Base-by-base conservation (phyloP, 805 yeast genomes). In the Priceomyces melissophilus region DNA sequence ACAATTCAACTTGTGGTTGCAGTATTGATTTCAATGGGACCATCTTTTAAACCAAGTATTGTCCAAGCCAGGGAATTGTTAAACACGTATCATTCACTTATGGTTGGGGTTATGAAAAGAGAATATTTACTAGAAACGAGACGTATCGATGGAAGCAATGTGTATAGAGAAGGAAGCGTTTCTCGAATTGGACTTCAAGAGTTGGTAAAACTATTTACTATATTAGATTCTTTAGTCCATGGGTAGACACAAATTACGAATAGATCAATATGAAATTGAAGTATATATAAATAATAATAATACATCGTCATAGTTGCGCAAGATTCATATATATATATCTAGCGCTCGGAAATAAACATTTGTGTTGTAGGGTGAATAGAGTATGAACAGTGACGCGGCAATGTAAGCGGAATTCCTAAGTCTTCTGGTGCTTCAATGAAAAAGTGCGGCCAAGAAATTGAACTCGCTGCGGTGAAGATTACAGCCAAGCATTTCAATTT, bases 1-100 rank as follows among this genome's bases (percentile, higher is more conserved):
- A 68, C 83, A 2, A 84, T 87, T 58, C 95, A 86, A 52, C 63
- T 88, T 35, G 67, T 87, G 2, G 61, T 80, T 8, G 80, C 95
- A 0, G 66, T 85, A 6, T 63, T 84, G 3, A 65, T 89, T 8
- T 78, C 95, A 2, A 76, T 86, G 69, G 96, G 96, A 0, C 82
- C 90, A 3, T 80, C 82, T 32, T 87, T 87, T 58, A 73, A 69
- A 43, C 70, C 76, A 1, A 80, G 84, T 11, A 67, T 81, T 8
- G 54, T 60, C 5, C 80, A 76, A 48, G 82, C 81, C 0, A 69
- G 67, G 38, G 67, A 61, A 3, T 57, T 88, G 33, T 54, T 86
- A 53, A 52, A 57, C 7, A 73, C 74, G 35, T 79, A 79, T 55
- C 69, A 75, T 37, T 75, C 70, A 39, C 59, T 87, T 40, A 68